These are phyloP conservation scores for Ganoderma meredithae DNA, from an alignment of 1,284 basidiomycete genomes.

Conservation along the genomic window DNA sequence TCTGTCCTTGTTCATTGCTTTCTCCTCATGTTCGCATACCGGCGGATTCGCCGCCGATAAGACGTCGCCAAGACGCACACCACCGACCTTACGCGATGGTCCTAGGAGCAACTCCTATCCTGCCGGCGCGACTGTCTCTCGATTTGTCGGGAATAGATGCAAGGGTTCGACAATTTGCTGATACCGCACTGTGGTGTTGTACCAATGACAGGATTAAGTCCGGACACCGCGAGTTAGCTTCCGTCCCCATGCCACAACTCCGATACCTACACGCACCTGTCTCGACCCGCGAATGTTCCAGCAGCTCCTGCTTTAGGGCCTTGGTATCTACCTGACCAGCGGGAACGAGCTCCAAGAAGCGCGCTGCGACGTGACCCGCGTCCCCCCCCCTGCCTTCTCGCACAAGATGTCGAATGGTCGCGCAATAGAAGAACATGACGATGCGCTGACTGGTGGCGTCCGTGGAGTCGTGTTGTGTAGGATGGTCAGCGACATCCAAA, in stretches of 20 bases:
- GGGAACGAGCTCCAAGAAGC: neutral
- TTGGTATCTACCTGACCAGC: too few relatives aligned
- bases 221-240: neutral
- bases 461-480: neutral
- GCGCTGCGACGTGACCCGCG: conserved; percentile 2
- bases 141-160: neutral
- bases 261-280: neutral
- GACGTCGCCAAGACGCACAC: neutral
- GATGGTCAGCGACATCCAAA: neutral
- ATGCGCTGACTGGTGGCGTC: neutral
- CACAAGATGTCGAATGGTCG: conserved; percentile 10
- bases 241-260: neutral
- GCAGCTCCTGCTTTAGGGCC: neutral
- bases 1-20: too few relatives aligned
- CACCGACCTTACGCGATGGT: neutral
- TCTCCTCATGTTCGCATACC: neutral
- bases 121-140: neutral
- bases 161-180: too few relatives aligned
- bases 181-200: neutral
- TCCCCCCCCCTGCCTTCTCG: conserved; percentile 9
- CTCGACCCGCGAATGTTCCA: neutral
- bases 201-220: neutral
- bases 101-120: neutral
- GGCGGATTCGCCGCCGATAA: neutral
- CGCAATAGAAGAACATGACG: conserved; percentile 14